Base-by-base conservation (phyloP, 1,284 basidiomycete species). In the Sutorius eximius region DNA sequence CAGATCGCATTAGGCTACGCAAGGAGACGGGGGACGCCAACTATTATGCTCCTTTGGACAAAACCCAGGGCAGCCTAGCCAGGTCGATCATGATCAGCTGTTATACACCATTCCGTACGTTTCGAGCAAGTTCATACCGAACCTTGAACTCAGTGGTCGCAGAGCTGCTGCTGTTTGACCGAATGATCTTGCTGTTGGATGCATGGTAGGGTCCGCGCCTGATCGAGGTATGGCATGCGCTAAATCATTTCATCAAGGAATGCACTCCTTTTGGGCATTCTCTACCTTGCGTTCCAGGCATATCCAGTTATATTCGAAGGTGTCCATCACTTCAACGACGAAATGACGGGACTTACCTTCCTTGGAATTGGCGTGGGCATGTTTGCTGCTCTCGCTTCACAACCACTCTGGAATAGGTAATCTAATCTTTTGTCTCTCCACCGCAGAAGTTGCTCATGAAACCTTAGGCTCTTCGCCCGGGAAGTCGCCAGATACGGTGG, bases 161-260 rank as follows among this genome's bases (percentile, higher is more conserved):
- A 91, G 87, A 89, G 65, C 76, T 93, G 4, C 68, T 92, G 4
- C 40, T 81, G 0, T 81, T 78, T 40, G 90, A 94, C 60, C 78
- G 81, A 22, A 93, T 94, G 90, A 86, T 86, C 0, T 75, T 92
- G 3, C 71, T 87, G 7, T 74, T 93, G 66, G 82, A 80, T 64
- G 72, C 75, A 48, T 87, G 79, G 77, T 71, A 65, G 75, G 45
- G 27, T 32, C 24, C 29, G n/a, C n/a, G 15, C n/a, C 9, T 30
- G 36, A 53, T 33, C 5, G 15, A 41, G 44, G 13, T 3, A 5
- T 27, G 16, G 41, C 33, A 12, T 44, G 3, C 1, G 12, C 15
- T 42, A 24, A 40, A 18, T n/a, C 12, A 9, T 13, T 18, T 27
- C 33, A n/a, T 57, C 22, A 54, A 77, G 75, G 81, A 78, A 74